Evolutionary conservation across 2,329 filamentous ascomycete species (phyloP).

Genomic region (Metarhizium humberi): DNA sequence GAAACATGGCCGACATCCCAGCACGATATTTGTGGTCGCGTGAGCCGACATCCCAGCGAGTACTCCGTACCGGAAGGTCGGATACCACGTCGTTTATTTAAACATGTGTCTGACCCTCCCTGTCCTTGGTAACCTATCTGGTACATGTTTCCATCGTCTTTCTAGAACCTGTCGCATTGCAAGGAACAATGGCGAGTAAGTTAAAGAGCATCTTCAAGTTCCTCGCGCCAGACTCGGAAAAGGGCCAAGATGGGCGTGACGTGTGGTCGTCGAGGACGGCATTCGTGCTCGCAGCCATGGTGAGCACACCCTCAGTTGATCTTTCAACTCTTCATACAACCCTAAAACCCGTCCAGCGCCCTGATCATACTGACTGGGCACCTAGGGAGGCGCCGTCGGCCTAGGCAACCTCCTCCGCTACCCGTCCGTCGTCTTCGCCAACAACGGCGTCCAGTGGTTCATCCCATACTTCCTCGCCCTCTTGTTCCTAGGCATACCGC

Average conservation of each 20-base stretch:
- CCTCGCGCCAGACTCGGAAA: slow-evolving; percentile 14
- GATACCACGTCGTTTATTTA: too few species aligned
- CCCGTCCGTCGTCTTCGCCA: slow-evolving; percentile 46
- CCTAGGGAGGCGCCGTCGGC: slow-evolving; percentile 33
- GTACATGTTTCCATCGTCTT: too few species aligned
- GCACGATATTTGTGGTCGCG: too few species aligned
- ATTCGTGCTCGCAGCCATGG: slow-evolving; percentile 24
- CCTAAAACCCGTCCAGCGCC: too few species aligned
- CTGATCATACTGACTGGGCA: too few species aligned
- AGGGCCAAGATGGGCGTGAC: slow-evolving; percentile 17
- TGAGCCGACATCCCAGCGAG: too few species aligned
- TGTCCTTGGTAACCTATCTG: too few species aligned
- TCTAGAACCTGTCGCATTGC: too few species aligned
- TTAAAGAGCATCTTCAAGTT: slow-evolving; percentile 11
- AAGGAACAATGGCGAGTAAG: neutral
- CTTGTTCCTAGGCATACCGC: slow-evolving; percentile 18
- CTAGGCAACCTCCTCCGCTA: slow-evolving; percentile 47
- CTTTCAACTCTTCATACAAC: too few species aligned
- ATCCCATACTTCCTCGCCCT: slow-evolving; percentile 43
- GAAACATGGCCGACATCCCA: too few species aligned
- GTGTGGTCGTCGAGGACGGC: slow-evolving; percentile 16
- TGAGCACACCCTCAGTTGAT: slow-evolving; percentile 10
- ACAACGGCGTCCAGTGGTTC: slow-evolving; percentile 47
- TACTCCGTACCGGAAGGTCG: too few species aligned
- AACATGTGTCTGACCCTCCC: too few species aligned